A percentile compares a stretch with the other conserved stretches of the same genome.
phyloP scores from a whole-genome alignment of 768 basidiomycete species.

The Heimioporus sp. region DNA sequence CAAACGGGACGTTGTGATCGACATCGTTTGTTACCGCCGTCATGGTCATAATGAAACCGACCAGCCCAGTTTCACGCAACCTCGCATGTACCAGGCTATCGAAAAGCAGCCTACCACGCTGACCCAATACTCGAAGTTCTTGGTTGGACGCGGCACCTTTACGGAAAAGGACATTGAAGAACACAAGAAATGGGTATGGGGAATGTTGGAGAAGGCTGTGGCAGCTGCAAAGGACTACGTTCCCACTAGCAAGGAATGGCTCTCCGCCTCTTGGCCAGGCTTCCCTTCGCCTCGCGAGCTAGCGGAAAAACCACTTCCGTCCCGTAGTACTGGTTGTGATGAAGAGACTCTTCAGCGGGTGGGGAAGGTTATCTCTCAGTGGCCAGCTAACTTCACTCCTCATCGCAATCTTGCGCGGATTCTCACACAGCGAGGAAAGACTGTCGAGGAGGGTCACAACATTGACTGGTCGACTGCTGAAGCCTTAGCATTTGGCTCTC shows the following conservation, averaged over 20 bases:
- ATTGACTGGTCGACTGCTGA: slow-evolving; percentile 99
- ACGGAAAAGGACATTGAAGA: slow-evolving; percentile 96
- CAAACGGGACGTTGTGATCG: slow-evolving; percentile 98
- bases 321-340: slow-evolving; percentile 80
- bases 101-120: slow-evolving; percentile 90
- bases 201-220: slow-evolving; percentile 96
- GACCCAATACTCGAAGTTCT: slow-evolving; percentile 87
- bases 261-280: slow-evolving; percentile 96
- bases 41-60: slow-evolving; percentile 99
- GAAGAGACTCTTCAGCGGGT: slow-evolving; percentile 75
- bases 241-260: slow-evolving; percentile 94
- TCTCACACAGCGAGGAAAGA: slow-evolving; percentile 81
- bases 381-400: slow-evolving; percentile 80
- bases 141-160: slow-evolving; percentile 89
- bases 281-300: slow-evolving; percentile 98
- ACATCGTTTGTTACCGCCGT: slow-evolving; percentile 98
- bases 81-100: slow-evolving; percentile 97
- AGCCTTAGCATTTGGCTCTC: slow-evolving; percentile 91
- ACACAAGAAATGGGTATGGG: slow-evolving; percentile 99
- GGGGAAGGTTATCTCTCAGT: slow-evolving; percentile 84
- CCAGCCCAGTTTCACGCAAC: slow-evolving; percentile 98
- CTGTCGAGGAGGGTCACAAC: slow-evolving; percentile 84
- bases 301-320: slow-evolving; percentile 89
- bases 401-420: slow-evolving; percentile 96
- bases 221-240: slow-evolving; percentile 94